phyloP scores from a whole-genome alignment of 768 basidiomycete species.

The Trametes punicea region DNA sequence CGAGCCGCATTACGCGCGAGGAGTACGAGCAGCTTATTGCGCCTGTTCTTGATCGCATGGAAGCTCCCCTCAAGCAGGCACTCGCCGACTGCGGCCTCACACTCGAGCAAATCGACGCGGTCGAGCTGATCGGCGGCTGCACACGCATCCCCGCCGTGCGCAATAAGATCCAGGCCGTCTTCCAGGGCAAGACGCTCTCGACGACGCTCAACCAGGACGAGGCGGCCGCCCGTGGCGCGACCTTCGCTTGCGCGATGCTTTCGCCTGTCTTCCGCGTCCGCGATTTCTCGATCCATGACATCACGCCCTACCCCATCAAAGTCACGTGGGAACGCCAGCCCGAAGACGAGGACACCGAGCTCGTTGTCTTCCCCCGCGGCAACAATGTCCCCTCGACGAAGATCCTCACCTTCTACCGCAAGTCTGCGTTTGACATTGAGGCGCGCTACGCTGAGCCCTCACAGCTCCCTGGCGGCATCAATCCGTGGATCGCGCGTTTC shows the following conservation, averaged over 20 bases:
- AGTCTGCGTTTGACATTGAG: constrained; percentile 84
- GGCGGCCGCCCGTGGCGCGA: constrained; percentile 92
- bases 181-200: constrained; percentile 78
- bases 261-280: constrained; percentile 98
- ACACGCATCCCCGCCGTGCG: constrained; percentile 94
- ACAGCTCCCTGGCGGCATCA: constrained; percentile 70
- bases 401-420: constrained; percentile 92
- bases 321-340: constrained; percentile 79
- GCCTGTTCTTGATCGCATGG: constrained; percentile 73
- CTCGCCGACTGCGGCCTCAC: constrained; percentile 77
- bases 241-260: constrained; percentile 95
- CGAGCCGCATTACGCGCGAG: constrained; percentile 81
- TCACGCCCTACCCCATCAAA: constrained; percentile 85
- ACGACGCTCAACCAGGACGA: constrained; percentile 98
- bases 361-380: constrained; percentile 83
- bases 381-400: constrained; percentile 92
- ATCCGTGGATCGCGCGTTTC: constrained; percentile 83
- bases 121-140: constrained; percentile 92
- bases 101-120: constrained; percentile 80
- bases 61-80: constrained; percentile 71
- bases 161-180: constrained; percentile 76
- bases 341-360: constrained; percentile 86
- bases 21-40: constrained; percentile 76
- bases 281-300: constrained; percentile 88
- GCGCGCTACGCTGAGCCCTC: constrained; percentile 76